Evolutionary conservation across 768 basidiomycete genomes (phyloP).

Genomic region (Cyclocybe aegerita): DNA sequence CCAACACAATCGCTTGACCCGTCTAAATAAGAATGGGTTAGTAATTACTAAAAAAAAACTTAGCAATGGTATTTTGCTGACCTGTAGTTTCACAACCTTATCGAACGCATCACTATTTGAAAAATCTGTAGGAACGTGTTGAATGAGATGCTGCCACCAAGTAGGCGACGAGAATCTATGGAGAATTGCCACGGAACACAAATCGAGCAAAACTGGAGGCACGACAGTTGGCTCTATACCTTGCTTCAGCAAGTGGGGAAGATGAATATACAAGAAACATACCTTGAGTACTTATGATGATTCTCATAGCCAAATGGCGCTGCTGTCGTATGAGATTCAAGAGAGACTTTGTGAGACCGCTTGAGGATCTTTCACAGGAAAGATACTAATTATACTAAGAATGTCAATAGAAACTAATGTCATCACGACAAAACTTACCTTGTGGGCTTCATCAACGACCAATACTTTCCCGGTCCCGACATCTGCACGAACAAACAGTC

Average conservation of each 20-base stretch:
- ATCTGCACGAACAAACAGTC: conserved; percentile 61
- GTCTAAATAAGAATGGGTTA: conserved; percentile 42
- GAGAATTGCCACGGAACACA: conserved; percentile 63
- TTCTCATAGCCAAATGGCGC: conserved; percentile 69
- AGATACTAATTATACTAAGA: conserved; percentile 49
- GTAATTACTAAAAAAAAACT: neutral
- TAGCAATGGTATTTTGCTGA: conserved; percentile 20
- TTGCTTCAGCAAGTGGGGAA: neutral
- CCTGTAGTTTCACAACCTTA: conserved; percentile 63
- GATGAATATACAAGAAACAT: conserved; percentile 6
- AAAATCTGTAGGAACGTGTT: conserved; percentile 68
- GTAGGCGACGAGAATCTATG: conserved; percentile 76
- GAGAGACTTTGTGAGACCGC: conserved; percentile 58
- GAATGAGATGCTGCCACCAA: conserved; percentile 71
- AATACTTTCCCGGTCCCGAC: conserved; percentile 66
- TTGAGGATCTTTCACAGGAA: conserved; percentile 39
- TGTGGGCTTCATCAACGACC: conserved; percentile 76
- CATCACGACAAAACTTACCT: conserved; percentile 35
- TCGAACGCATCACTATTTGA: conserved; percentile 61
- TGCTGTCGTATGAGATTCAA: conserved; percentile 65
- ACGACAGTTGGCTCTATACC: conserved; percentile 69
- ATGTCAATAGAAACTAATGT: neutral
- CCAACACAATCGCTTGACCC: conserved; percentile 68
- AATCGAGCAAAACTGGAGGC: conserved; percentile 63
- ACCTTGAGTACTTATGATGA: conserved; percentile 78